Conservation (phyloP, 768 basidiomycete species). For the Psilocybe cyanescens region DNA sequence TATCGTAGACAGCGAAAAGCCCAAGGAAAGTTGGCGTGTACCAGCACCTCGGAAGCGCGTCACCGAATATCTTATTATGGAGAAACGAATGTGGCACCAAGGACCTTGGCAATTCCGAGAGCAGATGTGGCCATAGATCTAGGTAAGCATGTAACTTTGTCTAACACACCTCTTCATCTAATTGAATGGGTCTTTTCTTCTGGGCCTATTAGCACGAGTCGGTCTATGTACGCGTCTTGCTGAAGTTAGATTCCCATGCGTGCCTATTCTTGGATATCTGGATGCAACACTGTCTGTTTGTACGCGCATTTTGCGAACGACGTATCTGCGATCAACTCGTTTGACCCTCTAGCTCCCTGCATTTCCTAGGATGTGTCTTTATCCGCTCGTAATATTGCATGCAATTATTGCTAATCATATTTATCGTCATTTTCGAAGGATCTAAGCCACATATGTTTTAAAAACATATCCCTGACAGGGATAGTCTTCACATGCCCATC, state of each 20-base stretch:
- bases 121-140: conserved; percentile 43
- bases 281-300: not conserved
- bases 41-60: conserved; percentile 42
- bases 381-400: not conserved
- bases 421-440: not conserved
- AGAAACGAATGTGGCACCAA: conserved; percentile 73
- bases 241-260: too few species aligned
- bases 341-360: not conserved
- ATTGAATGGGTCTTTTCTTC: not conserved
- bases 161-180: not conserved
- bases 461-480: not conserved
- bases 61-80: conserved; percentile 47
- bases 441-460: not conserved
- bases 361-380: not conserved
- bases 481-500: not conserved
- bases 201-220: not conserved
- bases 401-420: not conserved
- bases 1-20: conserved; percentile 13
- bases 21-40: conserved; percentile 28
- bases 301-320: not conserved
- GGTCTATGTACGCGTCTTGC: too few species aligned
- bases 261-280: not conserved
- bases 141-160: not conserved
- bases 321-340: not conserved
- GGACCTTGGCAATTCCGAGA: conserved; percentile 69